A percentile compares a stretch with the other conserved stretches of the same genome.
Evolutionary conservation across 139 green algal species (phyloP).

Genomic region (Chlamydomonas schloesseri): DNA sequence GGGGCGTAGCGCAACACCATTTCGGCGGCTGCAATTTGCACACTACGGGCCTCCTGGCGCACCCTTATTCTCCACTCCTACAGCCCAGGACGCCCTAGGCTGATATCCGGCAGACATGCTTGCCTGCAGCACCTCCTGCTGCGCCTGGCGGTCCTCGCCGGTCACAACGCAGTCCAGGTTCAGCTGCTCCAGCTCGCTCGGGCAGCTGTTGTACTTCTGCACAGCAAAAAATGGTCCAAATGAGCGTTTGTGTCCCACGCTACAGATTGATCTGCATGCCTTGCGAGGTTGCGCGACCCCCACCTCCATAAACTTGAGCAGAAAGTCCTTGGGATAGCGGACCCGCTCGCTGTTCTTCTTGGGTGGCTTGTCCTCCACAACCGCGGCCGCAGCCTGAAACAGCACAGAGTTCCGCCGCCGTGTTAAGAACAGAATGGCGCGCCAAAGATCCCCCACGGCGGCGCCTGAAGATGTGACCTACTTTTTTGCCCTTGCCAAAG

Average conservation of each 20-base stretch:
- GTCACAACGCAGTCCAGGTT: slow-evolving; percentile 73
- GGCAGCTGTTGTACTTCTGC: slow-evolving; percentile 74
- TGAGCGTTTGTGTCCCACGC: too few species aligned
- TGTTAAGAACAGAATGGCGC: slow-evolving; percentile 13
- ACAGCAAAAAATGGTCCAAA: not conserved
- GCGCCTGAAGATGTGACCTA: slow-evolving; percentile 31
- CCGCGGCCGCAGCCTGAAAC: not conserved
- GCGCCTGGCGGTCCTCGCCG: slow-evolving; percentile 66
- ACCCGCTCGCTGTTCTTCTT: slow-evolving; percentile 75
- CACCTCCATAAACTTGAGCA: slow-evolving; percentile 85
- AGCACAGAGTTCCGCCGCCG: not conserved
- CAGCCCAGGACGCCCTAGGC: too few species aligned
- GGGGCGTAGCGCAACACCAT: not conserved
- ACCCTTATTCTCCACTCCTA: too few species aligned
- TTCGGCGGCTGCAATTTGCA: not conserved
- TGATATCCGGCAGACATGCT: not conserved
- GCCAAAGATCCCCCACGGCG: slow-evolving; percentile 22
- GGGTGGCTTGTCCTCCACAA: slow-evolving; percentile 50
- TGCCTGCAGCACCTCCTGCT: slow-evolving; percentile 58
- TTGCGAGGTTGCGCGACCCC: not conserved
- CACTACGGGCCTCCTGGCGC: too few species aligned
- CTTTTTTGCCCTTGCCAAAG: slow-evolving; percentile 66
- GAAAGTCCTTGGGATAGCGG: slow-evolving; percentile 77
- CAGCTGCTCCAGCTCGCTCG: slow-evolving; percentile 72
- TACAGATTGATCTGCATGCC: not conserved